phyloP scores from a whole-genome alignment of 2,329 filamentous ascomycete species.

The Celoporthe dispersa region DNA sequence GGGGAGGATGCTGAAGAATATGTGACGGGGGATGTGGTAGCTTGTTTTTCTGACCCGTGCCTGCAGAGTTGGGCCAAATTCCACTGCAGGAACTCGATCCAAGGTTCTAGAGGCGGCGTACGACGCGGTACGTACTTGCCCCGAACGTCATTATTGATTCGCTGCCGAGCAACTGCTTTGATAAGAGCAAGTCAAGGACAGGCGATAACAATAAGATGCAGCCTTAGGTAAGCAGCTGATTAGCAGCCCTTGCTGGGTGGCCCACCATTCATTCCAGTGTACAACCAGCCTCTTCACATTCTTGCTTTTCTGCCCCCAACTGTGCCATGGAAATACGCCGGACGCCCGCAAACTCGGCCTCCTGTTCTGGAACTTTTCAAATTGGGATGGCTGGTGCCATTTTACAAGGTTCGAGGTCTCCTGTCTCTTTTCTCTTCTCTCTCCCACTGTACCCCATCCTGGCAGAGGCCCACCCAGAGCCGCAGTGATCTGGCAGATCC shows the following conservation, averaged over 20 bases:
- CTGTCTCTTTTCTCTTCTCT: background rate
- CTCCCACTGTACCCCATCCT: background rate
- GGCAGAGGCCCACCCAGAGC: conserved; percentile 1
- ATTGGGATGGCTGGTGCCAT: background rate
- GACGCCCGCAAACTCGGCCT: background rate
- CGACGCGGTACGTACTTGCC: background rate
- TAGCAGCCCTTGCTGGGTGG: background rate
- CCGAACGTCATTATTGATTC: conserved; percentile 13
- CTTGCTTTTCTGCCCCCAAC: background rate
- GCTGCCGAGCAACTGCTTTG: conserved; percentile 7
- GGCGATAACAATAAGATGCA: background rate
- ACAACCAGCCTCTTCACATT: background rate
- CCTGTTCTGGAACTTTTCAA: background rate
- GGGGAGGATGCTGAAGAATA: background rate
- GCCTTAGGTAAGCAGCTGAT: background rate
- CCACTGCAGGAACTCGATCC: background rate
- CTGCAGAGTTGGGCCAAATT: background rate
- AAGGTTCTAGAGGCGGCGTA: background rate
- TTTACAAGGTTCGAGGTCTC: background rate
- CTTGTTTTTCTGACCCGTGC: background rate
- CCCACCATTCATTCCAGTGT: background rate
- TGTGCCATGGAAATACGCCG: background rate
- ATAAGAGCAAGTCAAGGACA: background rate
- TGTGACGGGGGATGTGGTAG: background rate
- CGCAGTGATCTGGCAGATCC: conserved; percentile 6